Evolutionary conservation across 176 grass and related monocot species (phyloP).

Genomic region (Carex myosuroides): DNA sequence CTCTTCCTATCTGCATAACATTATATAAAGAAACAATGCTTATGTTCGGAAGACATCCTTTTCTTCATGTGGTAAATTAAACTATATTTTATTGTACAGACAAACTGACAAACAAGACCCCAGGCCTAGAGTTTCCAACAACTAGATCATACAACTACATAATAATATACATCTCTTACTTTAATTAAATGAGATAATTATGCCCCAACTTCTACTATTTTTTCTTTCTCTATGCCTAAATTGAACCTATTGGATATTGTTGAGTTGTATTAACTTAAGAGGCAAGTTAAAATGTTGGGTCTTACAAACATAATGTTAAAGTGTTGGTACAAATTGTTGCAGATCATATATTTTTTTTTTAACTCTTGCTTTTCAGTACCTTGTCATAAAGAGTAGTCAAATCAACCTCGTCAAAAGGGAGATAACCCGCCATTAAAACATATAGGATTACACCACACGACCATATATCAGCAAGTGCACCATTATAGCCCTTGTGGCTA

Average conservation of each 20-base stretch:
- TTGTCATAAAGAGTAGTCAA: slow-evolving; percentile 94
- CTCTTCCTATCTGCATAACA: slow-evolving; percentile 60
- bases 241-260: neutral
- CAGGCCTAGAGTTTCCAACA: neutral
- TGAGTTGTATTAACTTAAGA: neutral
- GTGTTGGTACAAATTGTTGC: neutral
- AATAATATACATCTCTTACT: neutral
- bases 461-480: slow-evolving; percentile 94
- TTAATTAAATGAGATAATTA: neutral
- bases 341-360: neutral
- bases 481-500: slow-evolving; percentile 94
- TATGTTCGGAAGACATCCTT: neutral
- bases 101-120: neutral
- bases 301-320: neutral
- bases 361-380: slow-evolving; percentile 25
- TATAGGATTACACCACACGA: slow-evolving; percentile 97
- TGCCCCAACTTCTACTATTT: neutral
- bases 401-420: slow-evolving; percentile 98
- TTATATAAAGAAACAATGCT: neutral
- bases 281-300: neutral
- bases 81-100: neutral
- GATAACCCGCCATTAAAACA: slow-evolving; percentile 90
- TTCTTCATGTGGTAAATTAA: slow-evolving; percentile 1
- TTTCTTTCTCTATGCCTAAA: neutral
- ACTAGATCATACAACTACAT: neutral